These are phyloP conservation scores for Colletotrichum simmondsii DNA, from an alignment of 2,329 filamentous ascomycete species.

Conservation along the genomic window DNA sequence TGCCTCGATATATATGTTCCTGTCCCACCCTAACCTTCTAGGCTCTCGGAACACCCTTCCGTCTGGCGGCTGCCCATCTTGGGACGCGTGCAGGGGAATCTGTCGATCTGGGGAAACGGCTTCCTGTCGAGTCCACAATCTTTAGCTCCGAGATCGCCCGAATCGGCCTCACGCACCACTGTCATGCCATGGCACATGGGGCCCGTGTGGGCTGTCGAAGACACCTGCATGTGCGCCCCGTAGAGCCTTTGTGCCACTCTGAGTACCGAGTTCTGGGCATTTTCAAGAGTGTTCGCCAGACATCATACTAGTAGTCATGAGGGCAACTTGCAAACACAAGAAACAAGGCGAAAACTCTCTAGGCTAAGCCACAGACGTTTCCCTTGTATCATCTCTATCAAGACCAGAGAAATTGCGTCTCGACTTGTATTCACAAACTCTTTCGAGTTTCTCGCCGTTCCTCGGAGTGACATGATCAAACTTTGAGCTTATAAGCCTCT, in stretches of 20 bases:
- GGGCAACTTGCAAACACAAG: neutral
- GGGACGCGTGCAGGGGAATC: conserved; percentile 8
- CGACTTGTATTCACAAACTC: too few relatives aligned
- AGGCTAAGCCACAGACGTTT: neutral
- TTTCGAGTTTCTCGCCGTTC: too few relatives aligned
- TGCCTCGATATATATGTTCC: conserved; percentile 1
- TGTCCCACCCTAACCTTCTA: neutral
- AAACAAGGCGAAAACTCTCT: neutral
- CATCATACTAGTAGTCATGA: neutral
- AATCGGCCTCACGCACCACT: neutral
- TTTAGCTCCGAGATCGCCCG: neutral
- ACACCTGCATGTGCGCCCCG: neutral
- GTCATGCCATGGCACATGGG: neutral
- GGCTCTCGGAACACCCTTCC: neutral
- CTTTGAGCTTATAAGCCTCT: neutral
- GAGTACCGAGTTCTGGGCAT: neutral
- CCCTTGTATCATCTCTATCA: too few relatives aligned
- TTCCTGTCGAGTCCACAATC: neutral
- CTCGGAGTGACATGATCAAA: neutral
- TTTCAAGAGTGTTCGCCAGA: neutral
- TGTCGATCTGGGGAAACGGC: conserved; percentile 15
- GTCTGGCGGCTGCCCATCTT: neutral
- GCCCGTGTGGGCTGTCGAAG: neutral
- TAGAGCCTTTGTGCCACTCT: neutral
- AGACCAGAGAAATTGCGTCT: too few relatives aligned